Evolutionary conservation across 306 rosid species (phyloP), one percentile per base, ranked within the genome.

Genomic region (Gillenia trifoliata): DNA sequence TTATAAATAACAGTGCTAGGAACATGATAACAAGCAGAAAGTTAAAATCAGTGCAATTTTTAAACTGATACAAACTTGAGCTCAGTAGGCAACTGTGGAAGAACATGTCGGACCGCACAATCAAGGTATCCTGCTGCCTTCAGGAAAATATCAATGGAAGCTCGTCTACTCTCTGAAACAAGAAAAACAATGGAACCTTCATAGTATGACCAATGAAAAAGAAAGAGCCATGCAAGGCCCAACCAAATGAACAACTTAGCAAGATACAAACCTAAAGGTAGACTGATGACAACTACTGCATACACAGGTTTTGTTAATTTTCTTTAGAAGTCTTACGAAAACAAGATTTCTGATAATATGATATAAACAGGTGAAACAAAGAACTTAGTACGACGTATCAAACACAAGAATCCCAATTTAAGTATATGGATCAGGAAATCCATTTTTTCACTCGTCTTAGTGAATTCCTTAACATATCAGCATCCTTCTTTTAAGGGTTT

Each of bases 111-210:
- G 63, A 94, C 97, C 20, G 98, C 98, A 85, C 98, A 94, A 80
- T 94, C 98, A 77, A 94, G 83, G 86, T 87, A 87, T 80, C 97
- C 97, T 71, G 98, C 92, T 45, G 97, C 96, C 85, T 90, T 94
- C 75, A 91, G 83, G 78, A 94, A 90, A 76, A 94, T 80, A 77
- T 94, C 98, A 78, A 94, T 78, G 0, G 97, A 82, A 52, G 97
- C 87, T 75, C 96, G 88, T 83, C 94, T 90, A 82, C 76, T 91
- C 85, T 94, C 98, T 94, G 91, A 81, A 61, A 68, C 72, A 76
- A 17, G 77, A 70, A 70, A 81, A 78, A 80, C 26, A 66, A 41
- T 22, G 64, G 33, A 64, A 85, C 19, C 57, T 30, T 38, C 36
- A 43, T 4, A 3, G 15, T 68, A 70, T 70, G 61, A 63, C 41